Base-by-base conservation (phyloP, 2,329 filamentous ascomycete genomes). In the Pestalotiopsis sp. region DNA sequence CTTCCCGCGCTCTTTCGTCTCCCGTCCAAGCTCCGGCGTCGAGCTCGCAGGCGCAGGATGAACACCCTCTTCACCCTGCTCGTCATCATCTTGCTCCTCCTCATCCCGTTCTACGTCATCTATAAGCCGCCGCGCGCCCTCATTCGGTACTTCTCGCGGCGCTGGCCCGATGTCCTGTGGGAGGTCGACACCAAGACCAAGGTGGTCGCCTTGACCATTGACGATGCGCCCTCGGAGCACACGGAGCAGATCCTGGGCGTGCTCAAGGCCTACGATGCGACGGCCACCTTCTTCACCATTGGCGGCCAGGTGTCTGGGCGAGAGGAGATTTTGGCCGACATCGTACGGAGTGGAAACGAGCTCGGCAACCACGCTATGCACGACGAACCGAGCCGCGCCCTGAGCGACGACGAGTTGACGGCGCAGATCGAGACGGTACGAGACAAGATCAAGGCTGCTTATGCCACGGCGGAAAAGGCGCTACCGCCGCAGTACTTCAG, bases 291-390 rank as follows among this genome's bases (percentile, higher is more conserved):
- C 79, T 98, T 97, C 79, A 86, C 97, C 39, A 97, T 97, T 74
- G 94, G 94, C 9, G 87, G 86, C 2, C 94, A 97, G 81, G 90
- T 93, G 11, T 73, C 83, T 0, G 88, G 86, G 1, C 79, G 82
- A 36, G 85, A 91, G 75, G 81, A 83, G 5, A 79, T 86, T 3
- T 83, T 94, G 39, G 80, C 84, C 58, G 83, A 87, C 52, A 82
- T 92, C 1, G 83, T 93, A n/a, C 81, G 83, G 49, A 83, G 81
- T 63, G 90, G 90, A 25, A 88, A 92, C 78, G 92, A 94, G 82
- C 83, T 97, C 3, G 94, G 88, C 27, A 97, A 97, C 80, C 94
- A 97, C 80, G 94, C 92, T 11, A 95, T 96, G 93, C 88, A 90
- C 78, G 94, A 97, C 80, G 93, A 96, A 82, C 90, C 93, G 0